Evolutionary conservation across 768 basidiomycete species (phyloP).

Genomic region (Tephrocybe sp.): DNA sequence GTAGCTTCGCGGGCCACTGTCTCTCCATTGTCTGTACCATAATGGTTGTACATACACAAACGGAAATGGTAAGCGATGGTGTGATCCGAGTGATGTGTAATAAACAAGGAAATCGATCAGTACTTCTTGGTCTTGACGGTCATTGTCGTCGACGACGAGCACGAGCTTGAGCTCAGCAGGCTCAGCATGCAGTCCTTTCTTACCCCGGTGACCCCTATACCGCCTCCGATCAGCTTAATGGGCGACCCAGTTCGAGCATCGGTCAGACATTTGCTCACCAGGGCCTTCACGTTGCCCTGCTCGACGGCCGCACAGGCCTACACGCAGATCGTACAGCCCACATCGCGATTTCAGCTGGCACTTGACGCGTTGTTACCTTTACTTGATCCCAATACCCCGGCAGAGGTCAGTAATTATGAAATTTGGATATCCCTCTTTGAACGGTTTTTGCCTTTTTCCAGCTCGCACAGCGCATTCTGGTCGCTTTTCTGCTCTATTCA

Average conservation of each 20-base stretch:
- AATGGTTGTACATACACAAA: too few species aligned
- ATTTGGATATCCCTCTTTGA: constrained; percentile 5
- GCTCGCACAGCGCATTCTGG: constrained; percentile 75
- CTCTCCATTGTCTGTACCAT: too few species aligned
- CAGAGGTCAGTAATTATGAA: constrained; percentile 44
- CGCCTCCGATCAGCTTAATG: constrained; percentile 19
- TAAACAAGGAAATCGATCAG: constrained; percentile 17
- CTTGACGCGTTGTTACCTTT: constrained; percentile 79
- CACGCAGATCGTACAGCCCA: constrained; percentile 71
- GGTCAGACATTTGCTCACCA: constrained; percentile 64
- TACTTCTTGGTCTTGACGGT: constrained; percentile 17
- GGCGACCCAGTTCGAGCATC: constrained; percentile 59
- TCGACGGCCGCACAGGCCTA: constrained; percentile 78
- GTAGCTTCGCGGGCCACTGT: too few species aligned
- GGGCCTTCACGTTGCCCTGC: constrained; percentile 70
- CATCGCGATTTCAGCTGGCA: constrained; percentile 79
- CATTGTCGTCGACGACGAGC: constrained; percentile 19
- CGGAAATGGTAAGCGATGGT: too few species aligned
- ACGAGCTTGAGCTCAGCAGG: constrained; percentile 21
- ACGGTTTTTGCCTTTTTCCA: constrained; percentile 24
- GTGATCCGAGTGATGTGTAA: constrained; percentile 17
- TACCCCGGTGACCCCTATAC: constrained; percentile 21
- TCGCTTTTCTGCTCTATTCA: constrained; percentile 77
- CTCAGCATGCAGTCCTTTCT: constrained; percentile 27
- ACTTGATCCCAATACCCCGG: constrained; percentile 51